Evolutionary conservation across 2,329 filamentous ascomycete species (phyloP).

Genomic region (Trichoderma sp.): DNA sequence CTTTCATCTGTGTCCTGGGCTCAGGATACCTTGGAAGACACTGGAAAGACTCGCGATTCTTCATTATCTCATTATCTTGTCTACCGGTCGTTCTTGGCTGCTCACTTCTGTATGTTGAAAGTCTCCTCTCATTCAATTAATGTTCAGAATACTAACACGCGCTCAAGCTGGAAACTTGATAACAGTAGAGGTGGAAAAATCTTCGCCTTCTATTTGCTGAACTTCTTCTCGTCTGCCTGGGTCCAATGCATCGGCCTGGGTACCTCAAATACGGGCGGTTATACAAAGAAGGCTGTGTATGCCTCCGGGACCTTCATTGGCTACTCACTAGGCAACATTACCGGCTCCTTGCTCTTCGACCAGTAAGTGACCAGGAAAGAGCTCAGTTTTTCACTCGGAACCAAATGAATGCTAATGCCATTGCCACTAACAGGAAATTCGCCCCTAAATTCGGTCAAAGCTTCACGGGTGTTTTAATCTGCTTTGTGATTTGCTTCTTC

Average conservation of each 20-base stretch:
- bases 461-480: neutral
- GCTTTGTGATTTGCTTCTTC: constrained; percentile 1
- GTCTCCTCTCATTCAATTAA: neutral
- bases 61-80: neutral
- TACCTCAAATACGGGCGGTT: neutral
- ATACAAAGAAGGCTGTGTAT: neutral
- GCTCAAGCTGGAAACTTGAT: neutral
- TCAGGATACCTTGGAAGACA: neutral
- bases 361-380: neutral
- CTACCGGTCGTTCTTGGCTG: neutral
- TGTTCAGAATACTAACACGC: neutral
- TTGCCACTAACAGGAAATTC: neutral
- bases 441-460: neutral
- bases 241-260: neutral
- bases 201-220: neutral
- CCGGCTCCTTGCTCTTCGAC: neutral
- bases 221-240: neutral
- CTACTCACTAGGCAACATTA: neutral
- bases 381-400: neutral
- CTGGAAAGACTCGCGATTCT: neutral
- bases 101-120: neutral
- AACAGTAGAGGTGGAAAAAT: neutral
- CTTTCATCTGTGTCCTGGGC: neutral
- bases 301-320: neutral
- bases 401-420: neutral